These are phyloP conservation scores for Strobilomyces confusus DNA, from an alignment of 768 basidiomycete genomes.

Conservation along the genomic window DNA sequence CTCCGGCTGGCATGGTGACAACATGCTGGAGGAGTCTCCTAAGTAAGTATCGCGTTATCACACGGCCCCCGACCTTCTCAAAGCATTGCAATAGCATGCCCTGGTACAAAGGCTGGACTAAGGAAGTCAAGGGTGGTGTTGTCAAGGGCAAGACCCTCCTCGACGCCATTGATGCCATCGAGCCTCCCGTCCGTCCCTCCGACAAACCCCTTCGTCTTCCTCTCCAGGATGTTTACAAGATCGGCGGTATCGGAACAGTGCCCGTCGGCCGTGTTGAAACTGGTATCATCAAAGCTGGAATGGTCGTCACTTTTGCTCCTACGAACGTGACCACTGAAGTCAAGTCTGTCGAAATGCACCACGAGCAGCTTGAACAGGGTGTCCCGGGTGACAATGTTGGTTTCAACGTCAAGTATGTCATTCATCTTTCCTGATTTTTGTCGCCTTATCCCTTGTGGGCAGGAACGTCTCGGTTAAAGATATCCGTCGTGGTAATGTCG, in stretches of 20 bases:
- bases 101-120: conserved; percentile 99
- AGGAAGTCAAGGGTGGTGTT: conserved; percentile 89
- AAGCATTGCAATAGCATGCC: conserved; percentile 64
- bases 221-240: conserved; percentile 99
- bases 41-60: conserved; percentile 54
- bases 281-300: conserved; percentile 99
- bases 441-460: conserved; percentile 6
- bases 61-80: conserved; percentile 15
- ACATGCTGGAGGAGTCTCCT: conserved; percentile 98
- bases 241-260: conserved; percentile 99
- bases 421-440: conserved; percentile 3
- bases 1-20: conserved; percentile 99
- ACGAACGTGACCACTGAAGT: conserved; percentile 99
- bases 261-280: conserved; percentile 99
- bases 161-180: conserved; percentile 99
- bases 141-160: conserved; percentile 99
- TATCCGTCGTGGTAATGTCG: conserved; percentile 99
- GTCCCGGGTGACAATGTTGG: conserved; percentile 98
- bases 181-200: conserved; percentile 92
- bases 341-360: conserved; percentile 99
- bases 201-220: conserved; percentile 99
- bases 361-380: conserved; percentile 95
- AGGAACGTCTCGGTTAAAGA: conserved; percentile 99
- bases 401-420: conserved; percentile 91
- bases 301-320: conserved; percentile 97